These are phyloP conservation scores for Mycena galopus DNA, from an alignment of 768 basidiomycete genomes.

Conservation along the genomic window DNA sequence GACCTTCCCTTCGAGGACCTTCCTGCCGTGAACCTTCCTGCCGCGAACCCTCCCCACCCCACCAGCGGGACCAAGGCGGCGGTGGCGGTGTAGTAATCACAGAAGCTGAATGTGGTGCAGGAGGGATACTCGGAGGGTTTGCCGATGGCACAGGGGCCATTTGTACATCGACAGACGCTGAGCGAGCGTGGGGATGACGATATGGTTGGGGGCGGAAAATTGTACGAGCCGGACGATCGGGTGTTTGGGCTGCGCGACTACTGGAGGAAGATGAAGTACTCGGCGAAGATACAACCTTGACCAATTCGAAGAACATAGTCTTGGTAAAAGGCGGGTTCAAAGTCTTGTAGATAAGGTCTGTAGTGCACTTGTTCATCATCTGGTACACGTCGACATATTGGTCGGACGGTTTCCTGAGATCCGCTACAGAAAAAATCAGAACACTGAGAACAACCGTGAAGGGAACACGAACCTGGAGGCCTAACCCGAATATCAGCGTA, in stretches of 20 bases:
- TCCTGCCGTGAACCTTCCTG: not conserved
- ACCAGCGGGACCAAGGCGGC: conserved; percentile 31
- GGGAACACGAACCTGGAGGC: conserved; percentile 62
- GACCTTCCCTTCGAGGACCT: too few relatives aligned
- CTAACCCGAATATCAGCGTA: conserved; percentile 84
- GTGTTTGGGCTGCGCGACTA: not conserved
- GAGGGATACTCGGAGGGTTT: not conserved
- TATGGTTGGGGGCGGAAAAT: conserved; percentile 33
- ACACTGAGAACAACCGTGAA: conserved; percentile 1
- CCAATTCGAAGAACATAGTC: conserved; percentile 82
- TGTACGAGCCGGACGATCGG: conserved; percentile 19
- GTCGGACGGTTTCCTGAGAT: conserved; percentile 64
- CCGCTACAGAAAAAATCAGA: conserved; percentile 37
- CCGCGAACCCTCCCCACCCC: conserved; percentile 2
- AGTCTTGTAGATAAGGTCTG: conserved; percentile 77
- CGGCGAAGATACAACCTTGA: conserved; percentile 50
- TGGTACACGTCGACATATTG: conserved; percentile 78
- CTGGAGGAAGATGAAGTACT: conserved; percentile 1
- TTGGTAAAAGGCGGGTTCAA: conserved; percentile 72
- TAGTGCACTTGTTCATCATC: conserved; percentile 83
- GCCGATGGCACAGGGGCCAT: not conserved
- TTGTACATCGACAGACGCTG: conserved; percentile 6
- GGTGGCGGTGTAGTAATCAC: conserved; percentile 5
- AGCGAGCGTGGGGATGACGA: conserved; percentile 29
- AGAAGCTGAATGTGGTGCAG: not conserved